A percentile compares a stretch with the other conserved stretches of the same genome.
phyloP scores from a whole-genome alignment of 192 early-diverging fungal species.

The Ambispora gerdemannii region DNA sequence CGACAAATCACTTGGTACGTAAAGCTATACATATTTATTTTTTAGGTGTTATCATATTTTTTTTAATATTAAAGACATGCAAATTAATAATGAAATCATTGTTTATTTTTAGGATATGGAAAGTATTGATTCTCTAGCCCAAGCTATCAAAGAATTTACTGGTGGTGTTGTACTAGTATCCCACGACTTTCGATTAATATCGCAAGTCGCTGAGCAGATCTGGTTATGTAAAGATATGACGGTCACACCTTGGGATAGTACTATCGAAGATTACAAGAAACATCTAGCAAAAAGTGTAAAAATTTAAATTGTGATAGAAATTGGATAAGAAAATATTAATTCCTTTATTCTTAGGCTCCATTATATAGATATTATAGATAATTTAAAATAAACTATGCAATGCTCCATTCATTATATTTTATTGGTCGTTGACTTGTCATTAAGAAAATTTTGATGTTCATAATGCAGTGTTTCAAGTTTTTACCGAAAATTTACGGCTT shows the following conservation, averaged over 20 bases:
- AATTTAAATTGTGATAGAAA: conserved; percentile 41
- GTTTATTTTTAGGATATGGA: conserved; percentile 56
- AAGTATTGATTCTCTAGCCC: conserved; percentile 91
- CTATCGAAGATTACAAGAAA: conserved; percentile 91
- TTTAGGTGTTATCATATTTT: conserved; percentile 45
- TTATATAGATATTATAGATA: too few relatives aligned
- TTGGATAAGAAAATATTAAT: too few relatives aligned
- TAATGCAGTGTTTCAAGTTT: too few relatives aligned
- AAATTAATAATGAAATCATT: not conserved
- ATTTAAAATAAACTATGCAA: too few relatives aligned
- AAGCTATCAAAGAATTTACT: conserved; percentile 92
- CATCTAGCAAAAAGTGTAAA: conserved; percentile 77
- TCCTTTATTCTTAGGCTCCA: too few relatives aligned
- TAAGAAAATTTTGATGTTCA: too few relatives aligned
- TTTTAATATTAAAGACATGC: not conserved
- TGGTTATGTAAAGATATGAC: conserved; percentile 86
- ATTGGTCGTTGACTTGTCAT: too few relatives aligned
- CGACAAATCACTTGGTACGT: conserved; percentile 86
- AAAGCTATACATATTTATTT: not conserved
- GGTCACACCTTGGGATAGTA: conserved; percentile 72
- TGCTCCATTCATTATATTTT: too few relatives aligned
- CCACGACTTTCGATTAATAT: conserved; percentile 98
- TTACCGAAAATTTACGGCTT: too few relatives aligned
- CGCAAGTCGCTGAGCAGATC: conserved; percentile 93
- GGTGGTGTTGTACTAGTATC: conserved; percentile 97